phyloP scores from a whole-genome alignment of 345 rosid species.

The Citrus sinensis region DVS_A1.0 CM039165.1:34541001-34541500 shows the following conservation, averaged over 20 bases:
- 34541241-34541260: conserved; percentile 54
- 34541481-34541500: background rate
- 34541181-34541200: conserved; percentile 82
- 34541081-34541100: conserved; percentile 49
- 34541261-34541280: conserved; percentile 43
- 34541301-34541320: conserved; percentile 77
- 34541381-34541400: conserved; percentile 69
- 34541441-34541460: conserved; percentile 1
- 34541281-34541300: conserved; percentile 62
- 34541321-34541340: conserved; percentile 66
- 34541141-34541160: conserved; percentile 59
- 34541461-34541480: background rate
- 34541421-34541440: conserved; percentile 57
- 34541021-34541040: conserved; percentile 75
- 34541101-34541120: conserved; percentile 51
- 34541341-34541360: conserved; percentile 62
- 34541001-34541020: conserved; percentile 88
- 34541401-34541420: conserved; percentile 92
- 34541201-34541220: conserved; percentile 92
- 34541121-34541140: conserved; percentile 63
- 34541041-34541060: conserved; percentile 59
- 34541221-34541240: conserved; percentile 51
- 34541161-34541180: conserved; percentile 87
- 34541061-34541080: conserved; percentile 58
- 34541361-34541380: conserved; percentile 61